Evolutionary conservation across 495 filamentous ascomycete genomes (phyloP), one percentile per base, ranked within the genome.

Genomic region (Acidomyces sp.): DNA sequence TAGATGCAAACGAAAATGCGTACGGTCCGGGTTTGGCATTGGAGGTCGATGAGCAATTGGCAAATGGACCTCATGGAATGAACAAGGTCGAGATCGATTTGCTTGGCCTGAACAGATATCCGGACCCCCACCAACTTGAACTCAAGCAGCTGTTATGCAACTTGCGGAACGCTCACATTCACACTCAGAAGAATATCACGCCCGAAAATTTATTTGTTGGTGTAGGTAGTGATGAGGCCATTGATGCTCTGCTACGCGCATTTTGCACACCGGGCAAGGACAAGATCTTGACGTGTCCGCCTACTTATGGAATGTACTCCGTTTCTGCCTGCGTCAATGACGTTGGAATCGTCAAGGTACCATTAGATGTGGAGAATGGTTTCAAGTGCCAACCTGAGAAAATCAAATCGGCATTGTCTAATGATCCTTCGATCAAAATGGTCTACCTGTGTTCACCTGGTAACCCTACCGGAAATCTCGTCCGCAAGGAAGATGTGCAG

Each of bases 1-100:
- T 97, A 43, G 90, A 97, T 55, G 90, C 92, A 42, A 97, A 97
- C 51, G 90, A 97, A 61, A 97, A 96, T 57, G 86, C 90, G 37
- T 94, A 79, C 61, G 90, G 92, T 1, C 87, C 90, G 1, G 72
- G 76, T 11, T 61, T 86, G 27, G 62, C 61, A 6, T 41, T 75
- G 37, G 64, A 58, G 35, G 43, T 49, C 10, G 55, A 68, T 37
- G 67, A 66, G n/a, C 62, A 64, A 25, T 61, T 73, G 11, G 61
- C 59, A 15, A 41, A 55, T 49, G 61, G 58, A 5, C 24, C n/a
- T 48, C 12, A 52, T 18, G 55, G 53, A 65, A n/a, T n/a, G n/a
- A 10, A 53, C 24, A 34, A 55, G 3, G 54, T 63, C 12, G 54
- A 67, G 32, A 68, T 87, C 32, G 77, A 92, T 62, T 70, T 88